Conservation (phyloP, 1,139 yeast species). For the Sugiyamaella neomexicana region DNA sequence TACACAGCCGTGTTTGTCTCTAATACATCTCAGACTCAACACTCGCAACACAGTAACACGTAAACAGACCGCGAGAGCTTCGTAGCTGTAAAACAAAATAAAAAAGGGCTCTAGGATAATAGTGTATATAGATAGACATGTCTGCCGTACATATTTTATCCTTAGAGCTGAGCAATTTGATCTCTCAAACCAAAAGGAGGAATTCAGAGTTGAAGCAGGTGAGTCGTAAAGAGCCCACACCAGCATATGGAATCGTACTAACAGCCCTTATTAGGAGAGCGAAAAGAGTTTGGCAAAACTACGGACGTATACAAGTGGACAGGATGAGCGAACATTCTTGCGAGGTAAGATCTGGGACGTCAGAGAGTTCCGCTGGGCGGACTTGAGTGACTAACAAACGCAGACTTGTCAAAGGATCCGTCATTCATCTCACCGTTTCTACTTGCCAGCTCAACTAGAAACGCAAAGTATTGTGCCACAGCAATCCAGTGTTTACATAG, state of each 20-base stretch:
- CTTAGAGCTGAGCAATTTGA: conserved; percentile 58
- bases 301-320: conserved; percentile 40
- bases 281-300: conserved; percentile 58
- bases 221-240: conserved; percentile 23
- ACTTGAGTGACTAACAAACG: background rate
- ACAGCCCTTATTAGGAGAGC: conserved; percentile 48
- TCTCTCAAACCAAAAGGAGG: conserved; percentile 70
- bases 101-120: background rate
- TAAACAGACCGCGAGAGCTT: background rate
- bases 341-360: conserved; percentile 32
- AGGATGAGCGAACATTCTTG: conserved; percentile 37
- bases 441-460: conserved; percentile 69
- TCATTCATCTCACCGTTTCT: conserved; percentile 69
- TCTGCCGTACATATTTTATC: conserved; percentile 32
- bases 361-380: too few species aligned
- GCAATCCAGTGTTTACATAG: conserved; percentile 70
- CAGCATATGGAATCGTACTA: background rate
- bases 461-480: conserved; percentile 68
- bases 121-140: conserved; percentile 18
- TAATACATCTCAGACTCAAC: background rate
- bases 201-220: conserved; percentile 60
- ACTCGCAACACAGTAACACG: background rate
- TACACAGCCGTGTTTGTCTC: background rate
- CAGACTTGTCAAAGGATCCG: conserved; percentile 45
- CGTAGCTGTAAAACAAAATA: background rate